These are phyloP conservation scores for Termitomyces sp. DNA, from an alignment of 1,284 basidiomycete genomes.

Conservation along the genomic window DNA sequence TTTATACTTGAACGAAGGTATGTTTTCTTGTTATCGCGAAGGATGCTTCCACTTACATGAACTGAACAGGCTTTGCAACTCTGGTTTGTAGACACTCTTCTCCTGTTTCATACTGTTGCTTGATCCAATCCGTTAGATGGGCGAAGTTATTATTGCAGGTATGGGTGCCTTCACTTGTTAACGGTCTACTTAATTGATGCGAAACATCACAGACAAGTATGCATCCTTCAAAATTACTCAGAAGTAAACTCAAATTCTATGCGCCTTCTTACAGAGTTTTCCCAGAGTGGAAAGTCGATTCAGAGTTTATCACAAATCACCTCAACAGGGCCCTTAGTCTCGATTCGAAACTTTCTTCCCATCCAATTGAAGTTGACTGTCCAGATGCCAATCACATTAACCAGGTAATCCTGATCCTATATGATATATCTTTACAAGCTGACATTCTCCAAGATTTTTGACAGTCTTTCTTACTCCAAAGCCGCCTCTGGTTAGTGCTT, in stretches of 20 bases:
- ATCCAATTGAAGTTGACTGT: constrained; percentile 92
- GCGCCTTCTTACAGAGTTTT: constrained; percentile 46
- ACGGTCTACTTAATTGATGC: neutral
- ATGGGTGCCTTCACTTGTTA: constrained; percentile 21
- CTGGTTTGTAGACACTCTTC: constrained; percentile 40
- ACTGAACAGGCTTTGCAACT: constrained; percentile 73
- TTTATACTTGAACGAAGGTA: constrained; percentile 80
- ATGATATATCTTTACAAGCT: neutral
- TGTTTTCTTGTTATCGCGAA: constrained; percentile 8
- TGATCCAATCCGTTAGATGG: constrained; percentile 50
- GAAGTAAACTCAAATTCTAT: constrained; percentile 1
- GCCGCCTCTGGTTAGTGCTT: constrained; percentile 63
- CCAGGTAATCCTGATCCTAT: constrained; percentile 40
- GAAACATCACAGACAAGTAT: constrained; percentile 40
- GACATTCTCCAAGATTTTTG: constrained; percentile 66
- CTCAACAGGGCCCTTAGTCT: constrained; percentile 68
- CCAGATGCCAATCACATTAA: constrained; percentile 85
- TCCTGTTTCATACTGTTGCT: neutral
- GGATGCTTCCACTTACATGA: constrained; percentile 17
- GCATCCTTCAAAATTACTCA: neutral
- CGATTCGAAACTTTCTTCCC: constrained; percentile 89
- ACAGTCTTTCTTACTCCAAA: constrained; percentile 82
- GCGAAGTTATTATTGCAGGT: constrained; percentile 88
- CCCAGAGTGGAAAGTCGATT: constrained; percentile 74
- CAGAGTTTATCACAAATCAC: constrained; percentile 62